Percentiles rank a stretch among this genome's conserved stretches.
Evolutionary conservation across 805 yeast species (phyloP).

Genomic region (Yueomyces sp.): DNA sequence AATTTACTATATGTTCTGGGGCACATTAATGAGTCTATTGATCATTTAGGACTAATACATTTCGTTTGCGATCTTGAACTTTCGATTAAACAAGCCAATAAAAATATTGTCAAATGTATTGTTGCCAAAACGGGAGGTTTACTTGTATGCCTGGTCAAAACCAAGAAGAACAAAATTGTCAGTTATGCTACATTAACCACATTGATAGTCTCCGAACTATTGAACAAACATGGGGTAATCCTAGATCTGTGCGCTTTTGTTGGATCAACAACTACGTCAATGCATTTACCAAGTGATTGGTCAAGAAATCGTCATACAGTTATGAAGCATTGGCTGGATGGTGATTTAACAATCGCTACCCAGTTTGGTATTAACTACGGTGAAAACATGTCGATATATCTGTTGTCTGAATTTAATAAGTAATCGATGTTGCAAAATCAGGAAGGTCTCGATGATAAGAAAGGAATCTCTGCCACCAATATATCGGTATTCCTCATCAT

Average conservation of each 20-base stretch:
- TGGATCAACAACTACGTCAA: slow-evolving; percentile 27
- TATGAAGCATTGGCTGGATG: slow-evolving; percentile 41
- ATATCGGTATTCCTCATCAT: neutral
- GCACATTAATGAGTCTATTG: slow-evolving; percentile 74
- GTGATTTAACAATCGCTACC: slow-evolving; percentile 29
- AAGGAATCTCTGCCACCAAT: neutral
- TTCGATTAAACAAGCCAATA: slow-evolving; percentile 42
- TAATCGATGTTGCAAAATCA: neutral
- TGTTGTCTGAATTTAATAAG: slow-evolving; percentile 40
- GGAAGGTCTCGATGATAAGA: no score
- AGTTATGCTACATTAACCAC: slow-evolving; percentile 61
- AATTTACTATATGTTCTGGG: slow-evolving; percentile 83
- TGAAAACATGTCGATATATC: slow-evolving; percentile 45
- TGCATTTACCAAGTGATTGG: slow-evolving; percentile 35
- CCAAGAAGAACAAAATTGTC: slow-evolving; percentile 25
- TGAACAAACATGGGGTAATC: slow-evolving; percentile 70
- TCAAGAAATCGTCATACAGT: slow-evolving; percentile 65
- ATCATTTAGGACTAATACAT: slow-evolving; percentile 80
- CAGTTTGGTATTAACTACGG: slow-evolving; percentile 53
- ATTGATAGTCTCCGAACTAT: slow-evolving; percentile 60
- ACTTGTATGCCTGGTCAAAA: slow-evolving; percentile 62
- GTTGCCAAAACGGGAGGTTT: slow-evolving; percentile 75
- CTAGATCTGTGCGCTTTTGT: slow-evolving; percentile 78
- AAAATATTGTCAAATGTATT: slow-evolving; percentile 36
- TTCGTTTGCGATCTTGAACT: slow-evolving; percentile 76